Base-by-base conservation (phyloP, 768 basidiomycete genomes). In the Boletus rufocinnamomeus region DNA sequence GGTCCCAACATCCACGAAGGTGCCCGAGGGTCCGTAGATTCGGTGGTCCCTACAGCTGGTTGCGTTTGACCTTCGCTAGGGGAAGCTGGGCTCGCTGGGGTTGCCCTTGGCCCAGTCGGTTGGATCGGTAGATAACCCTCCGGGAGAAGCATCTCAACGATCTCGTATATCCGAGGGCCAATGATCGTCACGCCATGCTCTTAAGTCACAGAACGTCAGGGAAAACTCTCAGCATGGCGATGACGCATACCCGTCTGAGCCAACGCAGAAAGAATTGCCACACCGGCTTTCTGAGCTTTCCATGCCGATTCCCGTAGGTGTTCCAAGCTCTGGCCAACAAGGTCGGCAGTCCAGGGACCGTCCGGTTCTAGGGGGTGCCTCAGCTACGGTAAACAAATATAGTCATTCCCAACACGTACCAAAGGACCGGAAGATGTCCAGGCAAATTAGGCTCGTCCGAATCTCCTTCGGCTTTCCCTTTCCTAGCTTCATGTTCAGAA, bases 1-100 rank as follows among this genome's bases (percentile, higher is more conserved):
- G 69, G 66, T 34, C 68, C 68, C 57, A 69, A 13, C 66, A 69
- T 63, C 60, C 53, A 54, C 5, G 69, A 65, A 55, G 61, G 47
- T 38, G 59, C 52, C 34, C 5, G 34, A 41, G 41, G 0, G 3
- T 58, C 40, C 2, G 37, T 1, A 19, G 28, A 9, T 7, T 19
- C 40, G 1, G 44, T 17, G 14, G 21, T 9, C n/a, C 27, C 7
- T 27, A 1, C 19, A 9, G 25, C n/a, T 21, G 21, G 5, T 27
- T 16, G 53, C 1, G 8, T 2, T 49, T 48, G 47, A 30, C 17
- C 43, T n/a, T 53, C 51, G 10, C 25, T 19, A 14, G 53, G 17
- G 13, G 52, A 37, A n/a, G 28, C 19, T 16, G 37, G 14, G 10
- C 7, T 23, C 13, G 11, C 40, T 23, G 46, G 10, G 6, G 19